Evolutionary conservation across 2,329 filamentous ascomycete species (phyloP).

Genomic region (Chrysoporthe austroafricana): DNA sequence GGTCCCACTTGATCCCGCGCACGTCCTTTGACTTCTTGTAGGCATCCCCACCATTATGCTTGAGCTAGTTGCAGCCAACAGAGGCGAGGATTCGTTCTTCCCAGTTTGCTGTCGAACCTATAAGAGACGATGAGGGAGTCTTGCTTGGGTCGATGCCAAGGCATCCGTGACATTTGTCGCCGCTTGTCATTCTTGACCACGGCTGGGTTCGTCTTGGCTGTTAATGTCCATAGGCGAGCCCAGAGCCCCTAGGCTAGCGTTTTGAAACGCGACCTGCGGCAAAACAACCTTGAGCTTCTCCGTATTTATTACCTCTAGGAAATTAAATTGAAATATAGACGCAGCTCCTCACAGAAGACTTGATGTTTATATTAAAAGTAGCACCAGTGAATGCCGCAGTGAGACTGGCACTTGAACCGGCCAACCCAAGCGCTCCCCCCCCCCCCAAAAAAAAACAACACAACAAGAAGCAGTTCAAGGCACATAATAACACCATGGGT

Average conservation of each 20-base stretch:
- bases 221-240: not conserved
- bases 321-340: not conserved
- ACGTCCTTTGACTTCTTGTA: not conserved
- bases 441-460: not conserved
- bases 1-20: no score
- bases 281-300: not conserved
- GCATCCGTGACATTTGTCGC: not conserved
- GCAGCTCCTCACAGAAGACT: not conserved
- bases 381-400: not conserved
- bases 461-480: not conserved
- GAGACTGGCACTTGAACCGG: not conserved
- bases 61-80: not conserved
- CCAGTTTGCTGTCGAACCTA: not conserved
- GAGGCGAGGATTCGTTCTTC: not conserved
- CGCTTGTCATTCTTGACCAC: not conserved
- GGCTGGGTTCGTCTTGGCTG: not conserved
- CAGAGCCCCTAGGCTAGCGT: constrained; percentile 4
- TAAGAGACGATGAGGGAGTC: not conserved
- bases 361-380: not conserved
- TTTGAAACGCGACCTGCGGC: constrained; percentile 13
- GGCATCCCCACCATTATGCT: not conserved
- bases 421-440: not conserved
- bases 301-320: not conserved
- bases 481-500: not conserved
- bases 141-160: not conserved